Base-by-base conservation (phyloP, 495 filamentous ascomycete species). In the Xylaria grammica region DNA sequence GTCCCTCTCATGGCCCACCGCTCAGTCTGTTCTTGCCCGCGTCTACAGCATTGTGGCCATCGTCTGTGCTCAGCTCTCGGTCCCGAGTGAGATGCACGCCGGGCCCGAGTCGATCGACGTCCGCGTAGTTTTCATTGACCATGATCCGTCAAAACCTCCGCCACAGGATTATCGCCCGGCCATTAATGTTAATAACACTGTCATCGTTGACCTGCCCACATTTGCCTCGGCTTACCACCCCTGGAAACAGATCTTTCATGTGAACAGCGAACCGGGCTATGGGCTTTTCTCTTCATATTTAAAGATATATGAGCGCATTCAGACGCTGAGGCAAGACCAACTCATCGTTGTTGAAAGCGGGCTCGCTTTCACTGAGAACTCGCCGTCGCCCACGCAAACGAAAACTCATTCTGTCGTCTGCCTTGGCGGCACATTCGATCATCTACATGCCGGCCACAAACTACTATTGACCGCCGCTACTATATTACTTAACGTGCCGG, bases 381-480 rank as follows among this genome's bases (percentile, higher is more conserved):
- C n/a, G 62, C 27, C 26, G 2, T 27, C 63, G 1, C 38, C 68
- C 26, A 48, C 66, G 1, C 73, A 69, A 32, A 74, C 77, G 1
- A 48, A 51, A 3, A 65, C 70, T 15, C 74, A 81, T 57, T 56
- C 72, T 13, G 71, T 77, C 4, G 90, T 96, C 34, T 87, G 86
- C n/a, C 87, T 98, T 34, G 95, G 94, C 45, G 95, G 95, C 20
- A 98, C 95, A 4, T 99, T 98, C 74, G 95, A 99, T 76, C 92
- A 98, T 77, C 86, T 99, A 40, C 95, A 98, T 72, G 85, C 91
- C 29, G 95, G 95, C n/a, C 95, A 99, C 80, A 97, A 97, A 72
- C 82, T 97, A 24, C 85, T 99, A 7, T 81, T 99, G 38, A 94
- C 94, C 8, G 94, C 94, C 68, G 90, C 88, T 9, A 89, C 90